Evolutionary conservation across 1,139 yeast genomes (phyloP).

Genomic region (Debaryomyces udenii): DNA sequence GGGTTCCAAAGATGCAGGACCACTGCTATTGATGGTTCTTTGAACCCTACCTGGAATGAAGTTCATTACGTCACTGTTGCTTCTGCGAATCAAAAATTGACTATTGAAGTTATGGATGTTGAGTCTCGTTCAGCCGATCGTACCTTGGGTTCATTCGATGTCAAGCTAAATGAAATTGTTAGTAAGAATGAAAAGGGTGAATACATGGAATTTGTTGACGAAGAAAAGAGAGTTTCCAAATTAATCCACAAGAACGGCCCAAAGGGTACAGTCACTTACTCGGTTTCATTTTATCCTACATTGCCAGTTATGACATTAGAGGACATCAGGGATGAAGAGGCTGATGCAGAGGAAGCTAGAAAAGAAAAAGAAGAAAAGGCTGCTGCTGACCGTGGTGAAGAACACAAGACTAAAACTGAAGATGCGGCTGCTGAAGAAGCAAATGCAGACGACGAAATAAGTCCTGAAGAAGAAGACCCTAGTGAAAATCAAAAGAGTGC

Average conservation of each 20-base stretch:
- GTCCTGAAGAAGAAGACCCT: conserved; percentile 38
- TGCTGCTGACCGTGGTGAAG: conserved; percentile 16
- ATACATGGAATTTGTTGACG: conserved; percentile 62
- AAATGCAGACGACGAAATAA: conserved; percentile 32
- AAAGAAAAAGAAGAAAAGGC: conserved; percentile 28
- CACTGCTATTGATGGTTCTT: conserved; percentile 62
- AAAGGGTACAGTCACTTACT: conserved; percentile 76
- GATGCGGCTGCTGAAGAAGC: conserved; percentile 26
- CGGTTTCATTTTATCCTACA: conserved; percentile 79
- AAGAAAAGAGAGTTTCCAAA: conserved; percentile 58
- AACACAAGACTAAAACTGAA: conserved; percentile 31
- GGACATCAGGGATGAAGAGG: conserved; percentile 62
- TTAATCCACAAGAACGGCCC: conserved; percentile 75
- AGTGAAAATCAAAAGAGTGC: conserved; percentile 28
- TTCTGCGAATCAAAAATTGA: conserved; percentile 76
- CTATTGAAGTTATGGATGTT: conserved; percentile 90
- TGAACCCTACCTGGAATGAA: conserved; percentile 86
- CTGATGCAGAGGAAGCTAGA: conserved; percentile 35
- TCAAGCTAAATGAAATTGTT: conserved; percentile 68
- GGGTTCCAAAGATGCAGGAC: conserved; percentile 82
- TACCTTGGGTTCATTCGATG: conserved; percentile 78
- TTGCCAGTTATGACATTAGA: conserved; percentile 76
- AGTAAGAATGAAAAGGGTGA: conserved; percentile 67
- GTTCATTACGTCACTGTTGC: conserved; percentile 79
- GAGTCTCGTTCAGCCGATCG: conserved; percentile 79